Percentiles rank a stretch among this genome's conserved stretches.
These are phyloP conservation scores for Scheffersomyces titani DNA, from an alignment of 1,139 yeast genomes.

Conservation along the genomic window DNA sequence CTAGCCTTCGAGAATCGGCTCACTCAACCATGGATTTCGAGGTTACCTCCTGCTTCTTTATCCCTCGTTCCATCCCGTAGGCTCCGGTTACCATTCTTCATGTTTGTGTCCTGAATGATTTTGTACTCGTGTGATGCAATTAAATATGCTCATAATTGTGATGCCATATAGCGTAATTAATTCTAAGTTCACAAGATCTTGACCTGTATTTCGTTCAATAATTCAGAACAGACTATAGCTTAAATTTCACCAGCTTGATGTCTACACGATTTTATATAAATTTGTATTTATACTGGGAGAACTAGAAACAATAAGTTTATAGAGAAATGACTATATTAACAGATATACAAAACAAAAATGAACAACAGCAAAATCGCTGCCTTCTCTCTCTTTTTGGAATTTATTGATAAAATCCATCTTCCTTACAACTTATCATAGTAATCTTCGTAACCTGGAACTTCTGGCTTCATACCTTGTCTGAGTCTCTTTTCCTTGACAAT, in stretches of 20 bases:
- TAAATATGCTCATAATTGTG: background rate
- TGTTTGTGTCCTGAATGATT: background rate
- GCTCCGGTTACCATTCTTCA: background rate
- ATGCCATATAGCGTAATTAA: too few species aligned
- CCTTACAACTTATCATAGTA: conserved; percentile 97
- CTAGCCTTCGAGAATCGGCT: background rate
- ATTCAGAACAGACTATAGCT: too few species aligned
- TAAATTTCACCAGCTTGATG: background rate
- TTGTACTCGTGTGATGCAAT: background rate
- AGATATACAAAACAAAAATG: conserved; percentile 2
- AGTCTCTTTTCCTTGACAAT: conserved; percentile 89
- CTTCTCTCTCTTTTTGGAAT: background rate
- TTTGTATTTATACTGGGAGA: background rate
- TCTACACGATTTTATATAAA: background rate
- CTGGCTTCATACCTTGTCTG: conserved; percentile 97
- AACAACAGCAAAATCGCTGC: background rate
- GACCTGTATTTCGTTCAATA: too few species aligned
- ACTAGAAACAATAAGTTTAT: background rate
- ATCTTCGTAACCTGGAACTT: conserved; percentile 99
- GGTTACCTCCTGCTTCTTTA: background rate
- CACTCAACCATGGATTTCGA: background rate
- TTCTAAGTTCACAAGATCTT: too few species aligned
- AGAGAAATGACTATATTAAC: background rate
- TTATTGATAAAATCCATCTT: background rate
- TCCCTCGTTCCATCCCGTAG: background rate